Base-by-base conservation (phyloP, 768 basidiomycete species). In the Fibroporia radiculosa region DNA sequence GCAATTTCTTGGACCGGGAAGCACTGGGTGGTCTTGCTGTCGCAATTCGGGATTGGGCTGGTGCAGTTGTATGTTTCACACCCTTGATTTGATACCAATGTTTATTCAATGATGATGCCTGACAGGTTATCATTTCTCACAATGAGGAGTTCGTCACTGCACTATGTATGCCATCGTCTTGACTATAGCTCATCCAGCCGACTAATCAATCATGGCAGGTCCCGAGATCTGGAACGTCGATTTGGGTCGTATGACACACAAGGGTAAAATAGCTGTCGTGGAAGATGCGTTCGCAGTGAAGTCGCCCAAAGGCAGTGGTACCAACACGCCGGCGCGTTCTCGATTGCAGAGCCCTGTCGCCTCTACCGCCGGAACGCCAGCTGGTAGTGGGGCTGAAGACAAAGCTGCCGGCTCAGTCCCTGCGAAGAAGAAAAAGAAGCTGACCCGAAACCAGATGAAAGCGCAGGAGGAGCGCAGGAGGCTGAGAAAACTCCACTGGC, bases 1-100 rank as follows among this genome's bases (percentile, higher is more conserved):
- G 89, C 61, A 97, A 98, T 68, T 97, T 97, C 75, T 77, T 97
- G 70, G 93, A 96, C 63, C 82, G 93, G 52, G 93, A 97, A 63
- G 92, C 93, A 18, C 72, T 97, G 16, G 93, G 93, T 53, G 93
- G 95, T 48, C 71, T 98, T 32, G 92, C 93, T 27, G 82, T 95
- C 22, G 93, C 95, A 34, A 97, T 97, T 66, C 82, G 78, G 51
- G 89, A 95, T 51, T 97, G 95, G 93, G 78, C 79, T 37, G 93
- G 95, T 45, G 92, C 88, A 34, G 87, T 93, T 28, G 84, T 85
- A 70, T 55, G 77, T 63, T 36, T 34, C 26, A 13, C 31, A 16
- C 16, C 29, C 14, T 25, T 22, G 36, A 29, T 45, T 41, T 26
- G 6, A 16, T 14, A 10, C 4, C 24, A 25, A 25, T 19, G 11